These are phyloP conservation scores for Globisporangium ultimum DNA, from an alignment of 352 stramenopile genomes.

Conservation along the genomic window DNA sequence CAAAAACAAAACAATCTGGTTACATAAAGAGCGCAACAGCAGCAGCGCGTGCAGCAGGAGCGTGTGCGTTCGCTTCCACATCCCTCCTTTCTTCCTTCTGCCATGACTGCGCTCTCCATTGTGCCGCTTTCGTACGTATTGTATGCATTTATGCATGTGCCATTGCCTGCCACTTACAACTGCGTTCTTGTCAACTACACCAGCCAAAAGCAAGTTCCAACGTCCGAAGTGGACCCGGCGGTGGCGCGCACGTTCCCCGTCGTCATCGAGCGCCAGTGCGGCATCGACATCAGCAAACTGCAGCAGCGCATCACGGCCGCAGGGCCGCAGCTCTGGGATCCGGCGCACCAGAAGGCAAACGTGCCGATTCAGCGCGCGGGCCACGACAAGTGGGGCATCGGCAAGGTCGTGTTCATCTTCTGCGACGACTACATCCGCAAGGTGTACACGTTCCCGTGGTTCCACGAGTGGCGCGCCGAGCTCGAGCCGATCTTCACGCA, in stretches of 20 bases:
- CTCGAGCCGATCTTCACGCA: conserved; percentile 88
- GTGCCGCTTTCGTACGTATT: conserved; percentile 13
- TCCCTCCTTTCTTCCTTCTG: background rate
- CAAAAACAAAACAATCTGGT: background rate
- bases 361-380: conserved; percentile 91
- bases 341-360: conserved; percentile 73
- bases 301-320: conserved; percentile 51
- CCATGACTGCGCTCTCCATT: conserved; percentile 1
- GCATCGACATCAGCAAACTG: conserved; percentile 61
- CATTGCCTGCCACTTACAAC: background rate
- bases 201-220: conserved; percentile 74
- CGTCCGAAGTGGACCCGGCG: conserved; percentile 46
- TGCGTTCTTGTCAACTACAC: background rate
- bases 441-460: conserved; percentile 96
- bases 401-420: conserved; percentile 98
- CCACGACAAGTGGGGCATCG: conserved; percentile 98
- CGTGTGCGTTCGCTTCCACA: background rate
- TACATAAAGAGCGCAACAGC: conserved; percentile 2
- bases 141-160: background rate
- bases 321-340: conserved; percentile 62
- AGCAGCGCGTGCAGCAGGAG: background rate
- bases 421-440: conserved; percentile 97
- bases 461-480: conserved; percentile 75
- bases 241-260: conserved; percentile 38
- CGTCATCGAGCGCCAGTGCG: conserved; percentile 53